Conservation (phyloP, 305 asterid species). For the Caryopteris hybrid region DNA sequence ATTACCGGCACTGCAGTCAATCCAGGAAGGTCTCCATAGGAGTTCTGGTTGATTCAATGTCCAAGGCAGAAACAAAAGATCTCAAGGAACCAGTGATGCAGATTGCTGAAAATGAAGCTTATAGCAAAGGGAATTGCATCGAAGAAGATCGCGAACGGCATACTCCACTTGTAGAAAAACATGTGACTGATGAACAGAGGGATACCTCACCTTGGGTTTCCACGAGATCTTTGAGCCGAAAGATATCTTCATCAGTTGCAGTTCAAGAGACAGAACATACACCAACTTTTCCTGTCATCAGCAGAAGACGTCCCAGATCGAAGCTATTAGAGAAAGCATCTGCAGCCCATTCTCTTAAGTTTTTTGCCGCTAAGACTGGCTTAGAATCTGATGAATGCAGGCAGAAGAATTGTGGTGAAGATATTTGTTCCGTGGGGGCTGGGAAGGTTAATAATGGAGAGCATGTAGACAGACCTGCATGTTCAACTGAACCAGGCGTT, state of each 20-base stretch:
- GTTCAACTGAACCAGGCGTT: conserved; percentile 36
- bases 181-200: conserved; percentile 25
- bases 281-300: conserved; percentile 30
- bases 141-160: conserved; percentile 34
- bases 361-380: conserved; percentile 32
- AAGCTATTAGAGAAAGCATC: conserved; percentile 42
- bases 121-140: conserved; percentile 29
- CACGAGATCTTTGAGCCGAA: conserved; percentile 44
- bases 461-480: conserved; percentile 30
- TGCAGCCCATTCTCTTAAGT: conserved; percentile 38
- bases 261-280: conserved; percentile 39
- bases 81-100: conserved; percentile 25
- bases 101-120: conserved; percentile 28
- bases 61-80: conserved; percentile 34
- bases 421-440: conserved; percentile 18
- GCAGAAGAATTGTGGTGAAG: conserved; percentile 22
- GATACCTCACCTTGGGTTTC: conserved; percentile 61
- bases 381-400: conserved; percentile 26
- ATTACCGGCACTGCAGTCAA: conserved; percentile 48
- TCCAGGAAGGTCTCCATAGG: conserved; percentile 84
- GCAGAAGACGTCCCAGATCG: conserved; percentile 26
- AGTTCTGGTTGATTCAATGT: conserved; percentile 49
- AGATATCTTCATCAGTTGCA: conserved; percentile 32
- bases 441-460: conserved; percentile 33
- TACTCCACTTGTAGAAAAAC: conserved; percentile 32